Conservation (phyloP, 345 rosid species). For the Syzygium aromaticum region DNA sequence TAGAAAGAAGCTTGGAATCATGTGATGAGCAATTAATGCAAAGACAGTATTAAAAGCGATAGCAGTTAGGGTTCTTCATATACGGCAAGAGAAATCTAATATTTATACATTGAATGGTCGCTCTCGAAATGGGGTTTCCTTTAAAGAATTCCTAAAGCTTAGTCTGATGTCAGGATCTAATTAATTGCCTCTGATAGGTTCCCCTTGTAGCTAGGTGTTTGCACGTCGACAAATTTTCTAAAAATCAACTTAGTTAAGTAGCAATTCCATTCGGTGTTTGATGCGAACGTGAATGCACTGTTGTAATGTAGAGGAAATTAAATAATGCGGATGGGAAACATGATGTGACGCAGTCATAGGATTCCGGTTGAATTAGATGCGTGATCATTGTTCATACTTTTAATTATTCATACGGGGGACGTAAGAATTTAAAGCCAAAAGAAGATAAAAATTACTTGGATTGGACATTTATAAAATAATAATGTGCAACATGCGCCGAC, state of each 20-base stretch:
- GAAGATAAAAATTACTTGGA: background rate
- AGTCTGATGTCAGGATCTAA: conserved; percentile 29
- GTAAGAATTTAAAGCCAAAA: background rate
- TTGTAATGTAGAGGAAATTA: background rate
- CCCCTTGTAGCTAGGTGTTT: background rate
- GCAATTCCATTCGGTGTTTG: background rate
- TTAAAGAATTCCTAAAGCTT: conserved; percentile 1
- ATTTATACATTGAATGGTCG: background rate
- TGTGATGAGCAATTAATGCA: conserved; percentile 41
- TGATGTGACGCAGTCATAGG: background rate
- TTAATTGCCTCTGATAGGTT: conserved; percentile 7
- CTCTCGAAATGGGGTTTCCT: background rate
- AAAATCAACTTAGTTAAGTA: background rate
- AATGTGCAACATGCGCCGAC: background rate
- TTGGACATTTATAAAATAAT: background rate
- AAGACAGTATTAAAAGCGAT: background rate
- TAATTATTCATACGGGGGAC: background rate
- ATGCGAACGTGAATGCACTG: background rate
- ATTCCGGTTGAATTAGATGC: background rate
- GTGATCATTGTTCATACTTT: background rate
- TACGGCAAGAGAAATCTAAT: conserved; percentile 9
- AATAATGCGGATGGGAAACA: background rate
- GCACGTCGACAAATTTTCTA: background rate
- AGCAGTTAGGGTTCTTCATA: conserved; percentile 23
- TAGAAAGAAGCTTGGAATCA: conserved; percentile 21